Conservation (phyloP, 352 stramenopile species). For the Phytopythium mirpurense region DNA sequence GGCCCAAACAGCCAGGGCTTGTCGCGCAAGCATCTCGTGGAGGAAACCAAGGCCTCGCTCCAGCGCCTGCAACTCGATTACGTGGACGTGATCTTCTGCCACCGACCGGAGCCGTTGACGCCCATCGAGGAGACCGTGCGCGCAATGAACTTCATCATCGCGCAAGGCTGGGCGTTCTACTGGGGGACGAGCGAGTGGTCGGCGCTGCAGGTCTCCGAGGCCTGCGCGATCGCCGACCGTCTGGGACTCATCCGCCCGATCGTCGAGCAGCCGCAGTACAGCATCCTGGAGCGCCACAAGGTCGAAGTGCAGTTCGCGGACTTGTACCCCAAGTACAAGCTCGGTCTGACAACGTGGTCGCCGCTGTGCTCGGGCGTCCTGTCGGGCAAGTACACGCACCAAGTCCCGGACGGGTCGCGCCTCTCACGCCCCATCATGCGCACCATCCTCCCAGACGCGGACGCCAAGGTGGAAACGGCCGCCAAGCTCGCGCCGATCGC, state of each 20-base stretch:
- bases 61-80: slow-evolving; percentile 37
- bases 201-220: slow-evolving; percentile 41
- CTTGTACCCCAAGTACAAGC: slow-evolving; percentile 26
- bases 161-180: slow-evolving; percentile 29
- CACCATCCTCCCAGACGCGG: not conserved
- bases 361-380: slow-evolving; percentile 33
- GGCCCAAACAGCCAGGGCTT: slow-evolving; percentile 24
- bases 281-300: slow-evolving; percentile 38
- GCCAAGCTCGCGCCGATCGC: slow-evolving; percentile 18
- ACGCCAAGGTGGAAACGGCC: slow-evolving; percentile 17
- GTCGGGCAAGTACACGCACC: slow-evolving; percentile 55
- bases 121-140: slow-evolving; percentile 54
- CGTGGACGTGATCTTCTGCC: slow-evolving; percentile 60
- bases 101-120: slow-evolving; percentile 42
- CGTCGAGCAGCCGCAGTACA: slow-evolving; percentile 58
- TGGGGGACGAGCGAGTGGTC: slow-evolving; percentile 58
- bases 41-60: slow-evolving; percentile 33
- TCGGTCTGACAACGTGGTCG: slow-evolving; percentile 21
- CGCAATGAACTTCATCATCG: slow-evolving; percentile 58
- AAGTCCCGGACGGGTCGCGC: slow-evolving; percentile 20
- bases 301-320: slow-evolving; percentile 13
- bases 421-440: slow-evolving; percentile 11
- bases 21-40: slow-evolving; percentile 42
- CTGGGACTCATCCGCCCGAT: slow-evolving; percentile 26
- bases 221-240: slow-evolving; percentile 32